Conservation (phyloP, 176 grass and related monocot species). For the Rhipidocladum racemiflorum region DNA sequence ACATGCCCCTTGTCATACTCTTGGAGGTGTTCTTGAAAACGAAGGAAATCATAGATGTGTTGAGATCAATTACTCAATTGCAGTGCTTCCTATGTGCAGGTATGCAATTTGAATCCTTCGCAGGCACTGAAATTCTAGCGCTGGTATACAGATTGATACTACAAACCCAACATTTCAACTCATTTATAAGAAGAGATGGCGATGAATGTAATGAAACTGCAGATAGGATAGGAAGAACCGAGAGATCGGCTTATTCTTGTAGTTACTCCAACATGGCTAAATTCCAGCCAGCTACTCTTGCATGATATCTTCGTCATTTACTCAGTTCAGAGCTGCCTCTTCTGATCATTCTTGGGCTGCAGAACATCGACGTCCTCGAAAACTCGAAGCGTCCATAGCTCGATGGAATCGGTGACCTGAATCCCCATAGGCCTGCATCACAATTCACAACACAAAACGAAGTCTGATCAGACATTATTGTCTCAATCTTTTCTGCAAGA, state of each 20-base stretch:
- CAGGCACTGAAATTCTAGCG: neutral
- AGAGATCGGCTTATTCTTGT: neutral
- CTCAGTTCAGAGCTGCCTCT: neutral
- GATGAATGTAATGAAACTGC: neutral
- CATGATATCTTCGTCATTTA: neutral
- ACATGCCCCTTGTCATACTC: no score
- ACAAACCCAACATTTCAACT: neutral
- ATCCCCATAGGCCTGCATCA: slow-evolving; percentile 20
- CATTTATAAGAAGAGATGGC: neutral
- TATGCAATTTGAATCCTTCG: neutral
- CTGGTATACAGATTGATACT: neutral
- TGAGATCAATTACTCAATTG: neutral
- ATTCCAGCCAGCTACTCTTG: neutral
- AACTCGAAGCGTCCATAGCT: slow-evolving; percentile 31
- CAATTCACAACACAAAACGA: neutral
- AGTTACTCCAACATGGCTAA: neutral
- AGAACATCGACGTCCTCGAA: slow-evolving; percentile 30
- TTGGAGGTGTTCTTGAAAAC: neutral
- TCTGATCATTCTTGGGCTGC: slow-evolving; percentile 20
- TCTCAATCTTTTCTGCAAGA: neutral
- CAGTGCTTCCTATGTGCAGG: neutral
- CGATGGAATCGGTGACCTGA: slow-evolving; percentile 37
- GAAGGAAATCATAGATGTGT: neutral
- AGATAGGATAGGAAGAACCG: neutral
- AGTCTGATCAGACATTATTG: neutral